A percentile compares a stretch with the other conserved stretches of the same genome.
phyloP scores from a whole-genome alignment of 2,329 filamentous ascomycete genomes.

The Plectosphaerella plurivora region DNA sequence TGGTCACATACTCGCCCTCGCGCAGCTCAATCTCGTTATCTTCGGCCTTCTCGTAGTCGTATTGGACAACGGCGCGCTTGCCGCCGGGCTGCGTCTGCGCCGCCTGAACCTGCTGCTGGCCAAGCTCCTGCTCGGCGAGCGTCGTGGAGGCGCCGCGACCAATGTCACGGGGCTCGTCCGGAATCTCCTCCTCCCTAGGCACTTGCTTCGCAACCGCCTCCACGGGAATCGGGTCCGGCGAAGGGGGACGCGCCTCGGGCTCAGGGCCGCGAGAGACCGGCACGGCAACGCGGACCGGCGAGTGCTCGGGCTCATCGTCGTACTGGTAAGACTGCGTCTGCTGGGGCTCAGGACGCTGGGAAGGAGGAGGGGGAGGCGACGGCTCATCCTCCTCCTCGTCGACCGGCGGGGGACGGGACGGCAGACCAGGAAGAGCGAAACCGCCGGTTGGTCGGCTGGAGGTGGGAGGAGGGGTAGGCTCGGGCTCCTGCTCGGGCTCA shows the following conservation, averaged over 20 bases:
- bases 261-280: slow-evolving; percentile 67
- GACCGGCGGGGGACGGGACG: slow-evolving; percentile 53
- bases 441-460: slow-evolving; percentile 55
- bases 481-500: slow-evolving; percentile 25
- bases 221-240: slow-evolving; percentile 50
- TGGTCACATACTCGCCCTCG: slow-evolving; percentile 82
- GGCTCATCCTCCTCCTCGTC: slow-evolving; percentile 53
- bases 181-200: slow-evolving; percentile 59
- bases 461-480: slow-evolving; percentile 45
- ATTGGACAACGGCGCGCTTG: slow-evolving; percentile 75
- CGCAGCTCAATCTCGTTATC: slow-evolving; percentile 91
- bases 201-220: slow-evolving; percentile 58
- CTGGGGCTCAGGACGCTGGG: slow-evolving; percentile 1
- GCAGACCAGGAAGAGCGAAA: slow-evolving; percentile 74
- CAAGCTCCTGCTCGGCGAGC: slow-evolving; percentile 43
- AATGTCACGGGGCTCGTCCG: slow-evolving; percentile 53
- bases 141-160: slow-evolving; percentile 55
- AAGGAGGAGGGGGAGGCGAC: slow-evolving; percentile 22
- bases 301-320: slow-evolving; percentile 51
- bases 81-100: slow-evolving; percentile 40
- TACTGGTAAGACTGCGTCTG: slow-evolving; percentile 5
- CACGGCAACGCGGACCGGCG: slow-evolving; percentile 80
- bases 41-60: slow-evolving; percentile 96
- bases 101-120: slow-evolving; percentile 28
- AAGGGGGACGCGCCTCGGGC: slow-evolving; percentile 42